Evolutionary conservation across 495 filamentous ascomycete genomes (phyloP).

Genomic region (Penicillium verhagenii): DNA sequence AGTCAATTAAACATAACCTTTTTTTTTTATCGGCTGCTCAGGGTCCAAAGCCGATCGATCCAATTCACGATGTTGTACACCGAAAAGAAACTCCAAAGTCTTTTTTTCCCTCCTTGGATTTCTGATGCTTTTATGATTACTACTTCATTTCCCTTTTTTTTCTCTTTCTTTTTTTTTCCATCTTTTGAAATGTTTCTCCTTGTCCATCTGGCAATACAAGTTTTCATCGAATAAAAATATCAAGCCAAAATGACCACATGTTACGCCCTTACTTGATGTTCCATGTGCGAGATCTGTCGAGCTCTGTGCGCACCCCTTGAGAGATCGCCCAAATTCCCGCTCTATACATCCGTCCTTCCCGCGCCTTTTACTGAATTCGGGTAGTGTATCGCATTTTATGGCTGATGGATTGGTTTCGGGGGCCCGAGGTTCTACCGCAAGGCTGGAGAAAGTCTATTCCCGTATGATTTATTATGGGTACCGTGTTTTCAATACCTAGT

Average conservation of each 20-base stretch:
- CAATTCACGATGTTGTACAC: background rate
- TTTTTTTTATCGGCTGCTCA: constrained; percentile 6
- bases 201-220: no score
- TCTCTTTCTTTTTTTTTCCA: no score
- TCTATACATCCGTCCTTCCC: constrained; percentile 4
- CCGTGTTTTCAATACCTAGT: no score
- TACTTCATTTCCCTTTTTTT: no score
- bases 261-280: constrained; percentile 21
- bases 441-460: background rate
- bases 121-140: no score
- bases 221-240: no score
- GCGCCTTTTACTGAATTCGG: constrained; percentile 8
- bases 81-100: background rate
- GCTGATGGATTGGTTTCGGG: background rate
- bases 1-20: constrained; percentile 3
- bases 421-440: constrained; percentile 1
- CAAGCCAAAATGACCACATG: constrained; percentile 10
- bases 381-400: background rate
- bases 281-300: constrained; percentile 25
- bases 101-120: no score
- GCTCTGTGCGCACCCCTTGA: constrained; percentile 4
- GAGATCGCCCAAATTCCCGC: constrained; percentile 8
- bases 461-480: no score
- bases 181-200: no score
- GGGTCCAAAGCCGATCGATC: constrained; percentile 10